Percentiles rank a stretch among this genome's conserved stretches.
These are phyloP conservation scores for Exserohilum turcica DNA, from an alignment of 2,329 filamentous ascomycete species.

Conservation along the genomic window DNA sequence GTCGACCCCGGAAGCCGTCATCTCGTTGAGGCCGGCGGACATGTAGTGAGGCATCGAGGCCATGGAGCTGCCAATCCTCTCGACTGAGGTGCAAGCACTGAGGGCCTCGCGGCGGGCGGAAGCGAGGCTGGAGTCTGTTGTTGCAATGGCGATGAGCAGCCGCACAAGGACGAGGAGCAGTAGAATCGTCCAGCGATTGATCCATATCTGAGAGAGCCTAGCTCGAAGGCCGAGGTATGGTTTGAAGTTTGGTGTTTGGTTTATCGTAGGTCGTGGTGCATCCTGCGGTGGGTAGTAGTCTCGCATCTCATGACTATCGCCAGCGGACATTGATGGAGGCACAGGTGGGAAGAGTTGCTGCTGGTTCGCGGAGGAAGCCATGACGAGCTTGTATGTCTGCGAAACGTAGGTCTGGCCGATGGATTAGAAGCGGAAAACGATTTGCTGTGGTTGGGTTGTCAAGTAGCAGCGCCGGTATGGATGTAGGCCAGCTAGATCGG, in stretches of 20 bases:
- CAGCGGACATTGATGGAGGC: slow-evolving; percentile 64
- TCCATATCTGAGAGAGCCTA: slow-evolving; percentile 92
- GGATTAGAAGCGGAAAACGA: slow-evolving; percentile 39
- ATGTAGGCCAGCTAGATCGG: slow-evolving; percentile 25
- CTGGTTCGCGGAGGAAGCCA: slow-evolving; percentile 59
- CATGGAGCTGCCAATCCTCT: slow-evolving; percentile 92
- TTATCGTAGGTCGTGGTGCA: slow-evolving; percentile 61
- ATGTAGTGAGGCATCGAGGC: slow-evolving; percentile 98
- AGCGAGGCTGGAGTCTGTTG: slow-evolving; percentile 73
- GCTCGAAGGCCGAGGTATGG: slow-evolving; percentile 91
- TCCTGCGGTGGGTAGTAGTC: slow-evolving; percentile 63
- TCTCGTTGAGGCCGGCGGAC: slow-evolving; percentile 82
- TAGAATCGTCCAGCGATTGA: slow-evolving; percentile 96
- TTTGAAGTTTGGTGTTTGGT: slow-evolving; percentile 73
- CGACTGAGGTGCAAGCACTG: slow-evolving; percentile 87
- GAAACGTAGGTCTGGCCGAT: slow-evolving; percentile 37
- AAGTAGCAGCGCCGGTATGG: slow-evolving; percentile 12
- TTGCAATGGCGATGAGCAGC: slow-evolving; percentile 74
- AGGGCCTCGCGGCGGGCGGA: slow-evolving; percentile 81
- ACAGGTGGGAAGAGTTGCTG: slow-evolving; percentile 60
- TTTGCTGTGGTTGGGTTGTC: not conserved
- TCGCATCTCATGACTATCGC: slow-evolving; percentile 63
- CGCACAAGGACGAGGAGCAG: slow-evolving; percentile 83
- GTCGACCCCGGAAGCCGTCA: slow-evolving; percentile 80
- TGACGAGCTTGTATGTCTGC: slow-evolving; percentile 38